Percentiles rank a stretch among this genome's conserved stretches.
Evolutionary conservation across 331 rosid species (phyloP).

Genomic region (Cydonia oblonga): DNA sequence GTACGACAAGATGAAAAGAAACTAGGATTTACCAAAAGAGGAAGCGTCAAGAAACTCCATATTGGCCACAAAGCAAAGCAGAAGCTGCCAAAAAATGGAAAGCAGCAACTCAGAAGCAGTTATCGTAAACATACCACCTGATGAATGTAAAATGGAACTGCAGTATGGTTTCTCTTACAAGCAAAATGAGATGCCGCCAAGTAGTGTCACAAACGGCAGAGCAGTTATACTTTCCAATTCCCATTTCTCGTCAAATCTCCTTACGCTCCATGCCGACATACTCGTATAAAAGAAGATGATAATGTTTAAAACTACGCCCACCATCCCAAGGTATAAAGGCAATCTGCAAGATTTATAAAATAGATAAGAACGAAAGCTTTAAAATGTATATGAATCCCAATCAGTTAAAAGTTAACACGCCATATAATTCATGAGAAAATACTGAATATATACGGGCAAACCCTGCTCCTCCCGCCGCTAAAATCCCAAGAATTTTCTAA

Average conservation of each 20-base stretch:
- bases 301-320: constrained; percentile 55
- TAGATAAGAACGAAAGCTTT: neutral
- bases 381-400: neutral
- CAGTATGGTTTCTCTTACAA: constrained; percentile 44
- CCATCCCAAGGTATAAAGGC: constrained; percentile 82
- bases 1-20: neutral
- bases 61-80: constrained; percentile 93
- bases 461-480: neutral
- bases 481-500: neutral
- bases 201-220: constrained; percentile 64
- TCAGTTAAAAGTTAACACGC: neutral
- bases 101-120: neutral
- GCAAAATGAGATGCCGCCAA: constrained; percentile 80
- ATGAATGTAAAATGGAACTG: constrained; percentile 6
- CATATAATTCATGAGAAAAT: neutral
- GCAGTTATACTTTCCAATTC: constrained; percentile 61
- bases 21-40: constrained; percentile 64
- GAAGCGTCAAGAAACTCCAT: constrained; percentile 84
- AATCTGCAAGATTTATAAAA: constrained; percentile 47
- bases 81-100: constrained; percentile 34
- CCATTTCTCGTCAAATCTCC: constrained; percentile 85
- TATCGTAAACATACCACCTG: neutral
- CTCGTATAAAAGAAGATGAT: constrained; percentile 72
- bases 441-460: neutral
- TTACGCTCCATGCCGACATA: constrained; percentile 53